phyloP scores from a whole-genome alignment of 1,284 basidiomycete genomes.

The Exsudoporus floridanus region DNA sequence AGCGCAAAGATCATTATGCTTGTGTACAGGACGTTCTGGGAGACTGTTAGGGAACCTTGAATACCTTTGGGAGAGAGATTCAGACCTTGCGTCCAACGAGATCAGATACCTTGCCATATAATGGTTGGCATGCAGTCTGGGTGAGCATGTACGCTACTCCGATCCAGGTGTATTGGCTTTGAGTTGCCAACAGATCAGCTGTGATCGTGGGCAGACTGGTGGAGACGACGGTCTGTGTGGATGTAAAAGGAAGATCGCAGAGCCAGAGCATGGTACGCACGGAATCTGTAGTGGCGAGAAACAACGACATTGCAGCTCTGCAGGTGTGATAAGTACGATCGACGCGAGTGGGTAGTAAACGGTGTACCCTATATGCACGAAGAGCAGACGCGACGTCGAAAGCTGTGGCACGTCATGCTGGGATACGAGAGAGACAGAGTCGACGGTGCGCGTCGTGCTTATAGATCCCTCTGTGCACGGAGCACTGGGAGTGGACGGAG shows the following conservation, averaged over 20 bases:
- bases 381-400: constrained; percentile 49
- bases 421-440: constrained; percentile 28
- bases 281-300: constrained; percentile 79
- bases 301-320: constrained; percentile 72
- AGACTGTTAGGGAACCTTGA: constrained; percentile 6
- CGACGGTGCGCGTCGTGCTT: constrained; percentile 16
- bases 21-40: constrained; percentile 59
- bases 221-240: constrained; percentile 71
- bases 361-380: constrained; percentile 56
- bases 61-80: constrained; percentile 4
- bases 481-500: constrained; percentile 5
- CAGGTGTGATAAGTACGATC: constrained; percentile 11
- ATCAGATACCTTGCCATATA: constrained; percentile 77
- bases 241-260: constrained; percentile 17
- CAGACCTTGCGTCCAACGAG: constrained; percentile 71
- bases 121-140: constrained; percentile 77
- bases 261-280: constrained; percentile 44
- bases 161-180: constrained; percentile 79
- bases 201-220: constrained; percentile 77
- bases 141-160: constrained; percentile 79
- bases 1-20: constrained; percentile 70
- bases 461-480: constrained; percentile 25
- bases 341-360: constrained; percentile 1
- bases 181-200: constrained; percentile 60
- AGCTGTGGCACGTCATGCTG: constrained; percentile 28